Evolutionary conservation across 805 yeast genomes (phyloP), one percentile per base, ranked within the genome.

Genomic region (Lipomyces yamanashiensis): DNA sequence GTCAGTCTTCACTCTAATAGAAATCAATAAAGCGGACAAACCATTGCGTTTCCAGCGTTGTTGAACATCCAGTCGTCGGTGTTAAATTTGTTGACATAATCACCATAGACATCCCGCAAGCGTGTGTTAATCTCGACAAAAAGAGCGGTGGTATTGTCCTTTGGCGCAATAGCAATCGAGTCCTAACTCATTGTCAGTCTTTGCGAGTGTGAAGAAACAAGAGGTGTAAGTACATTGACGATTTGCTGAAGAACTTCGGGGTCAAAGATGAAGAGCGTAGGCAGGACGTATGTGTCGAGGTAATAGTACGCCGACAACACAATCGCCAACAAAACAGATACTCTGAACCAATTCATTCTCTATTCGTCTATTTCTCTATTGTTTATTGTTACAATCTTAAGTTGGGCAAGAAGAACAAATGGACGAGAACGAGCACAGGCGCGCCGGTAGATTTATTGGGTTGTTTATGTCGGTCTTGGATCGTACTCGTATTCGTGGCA

Each of bases 11-110:
- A 3, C 40, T 2, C 7, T 7, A 10, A 19, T 6, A 7, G 9
- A 40, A n/a, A n/a, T 23, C 13, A 40, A 47, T n/a, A 37, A 17
- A 13, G 43, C 17, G 33, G 28, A 28, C 59, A 8, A 33, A 66
- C 70, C 99, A 95, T 95, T 58, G 99, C 98, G 70, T 97, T 97
- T 60, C 99, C 99, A 2, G 99, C 99, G 72, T 90, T 91, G 83
- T 95, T 95, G 84, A 87, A 93, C 57, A 95, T 88, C 98, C 98
- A 95, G 69, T 92, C 93, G 58, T 89, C 88, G 56, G 81, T 80
- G 74, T 87, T 84, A 69, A 88, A 81, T 68, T 85, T 86, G 77
- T 90, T 90, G 77, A 93, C 84, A 69, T 82, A 74, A 7, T 85
- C 86, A 12, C 96, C 96, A 75, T 95, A 95, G 52, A 80, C 84